Evolutionary conservation across 169 alveolate species (phyloP).

Genomic region (Plasmodium malariae): DNA sequence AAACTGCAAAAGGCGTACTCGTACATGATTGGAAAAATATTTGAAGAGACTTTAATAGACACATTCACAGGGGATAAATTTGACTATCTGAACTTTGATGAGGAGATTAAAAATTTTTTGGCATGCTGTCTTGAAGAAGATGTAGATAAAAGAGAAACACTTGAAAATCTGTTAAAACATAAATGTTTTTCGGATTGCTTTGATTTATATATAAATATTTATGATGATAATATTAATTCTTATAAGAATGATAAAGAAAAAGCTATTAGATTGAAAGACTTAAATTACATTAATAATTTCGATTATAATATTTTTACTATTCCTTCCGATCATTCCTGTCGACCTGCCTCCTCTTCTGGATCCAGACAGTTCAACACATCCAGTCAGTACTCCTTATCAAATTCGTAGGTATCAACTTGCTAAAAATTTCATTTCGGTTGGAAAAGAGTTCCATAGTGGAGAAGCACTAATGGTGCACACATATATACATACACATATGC

Average conservation of each 20-base stretch:
- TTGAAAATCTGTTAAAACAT: slow-evolving; percentile 22
- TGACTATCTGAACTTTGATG: slow-evolving; percentile 63
- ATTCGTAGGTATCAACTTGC: slow-evolving; percentile 2
- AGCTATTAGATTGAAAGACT: slow-evolving; percentile 38
- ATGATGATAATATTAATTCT: slow-evolving; percentile 69
- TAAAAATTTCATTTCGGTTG: too few species aligned
- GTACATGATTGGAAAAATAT: slow-evolving; percentile 57
- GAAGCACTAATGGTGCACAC: too few species aligned
- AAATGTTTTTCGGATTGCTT: slow-evolving; percentile 58
- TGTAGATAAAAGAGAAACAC: slow-evolving; percentile 20
- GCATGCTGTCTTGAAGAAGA: slow-evolving; percentile 20
- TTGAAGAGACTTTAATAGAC: slow-evolving; percentile 65
- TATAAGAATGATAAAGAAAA: slow-evolving; percentile 67
- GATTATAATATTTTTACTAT: slow-evolving; percentile 52
- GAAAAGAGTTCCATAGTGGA: too few species aligned
- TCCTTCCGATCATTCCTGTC: slow-evolving; percentile 43
- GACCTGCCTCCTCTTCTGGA: slow-evolving; percentile 13
- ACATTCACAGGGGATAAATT: slow-evolving; percentile 71
- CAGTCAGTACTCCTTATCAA: slow-evolving; percentile 36
- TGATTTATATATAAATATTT: slow-evolving; percentile 55
- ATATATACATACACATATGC: too few species aligned
- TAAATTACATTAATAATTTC: slow-evolving; percentile 45
- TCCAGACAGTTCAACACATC: slow-evolving; percentile 10
- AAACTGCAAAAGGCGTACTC: slow-evolving; percentile 65
- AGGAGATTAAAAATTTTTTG: slow-evolving; percentile 32